Base-by-base conservation (phyloP, 495 filamentous ascomycete genomes). In the Bathelium albidoporum region DNA sequence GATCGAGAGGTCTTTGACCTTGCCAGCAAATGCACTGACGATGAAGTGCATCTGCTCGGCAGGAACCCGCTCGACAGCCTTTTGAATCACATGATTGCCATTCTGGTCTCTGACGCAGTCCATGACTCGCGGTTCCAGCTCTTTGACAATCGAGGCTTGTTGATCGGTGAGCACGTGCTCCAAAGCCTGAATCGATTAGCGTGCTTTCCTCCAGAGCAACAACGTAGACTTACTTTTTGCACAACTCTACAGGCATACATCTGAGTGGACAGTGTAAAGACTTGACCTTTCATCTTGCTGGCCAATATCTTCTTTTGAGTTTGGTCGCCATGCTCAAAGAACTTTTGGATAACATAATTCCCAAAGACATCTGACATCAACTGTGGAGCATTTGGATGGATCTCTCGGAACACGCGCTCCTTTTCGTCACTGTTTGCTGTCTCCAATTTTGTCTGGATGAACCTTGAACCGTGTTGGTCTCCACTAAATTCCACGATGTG, bases 171-270 rank as follows among this genome's bases (percentile, higher is more conserved):
- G 81, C 41, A 97, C 86, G 70, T 97, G 89, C 68, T 97, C 92
- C 18, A 98, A 80, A 24, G 95, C 94, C 91, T 92, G 59, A 32
- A 16, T 32, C 4, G 31, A 64, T 73, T 59, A 73, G 71, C 65
- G 59, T 69, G 61, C 52, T 26, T 43, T 1, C 60, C 5, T 59
- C 16, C 41, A 18, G 14, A 1, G 24, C 5, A 69, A 28, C 60
- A 53, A 60, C 39, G 65, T 72, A 32, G 18, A 58, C 61, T 70
- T 66, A 87, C 86, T 83, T 97, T 97, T 72, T 98, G 94, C 0
- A 98, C 94, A 22, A 98, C 94, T 36, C 94, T 83, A 71, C 94
- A 98, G 59, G 90, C 91, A 72, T 97, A 97, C 86, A 93, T 95
- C 75, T 96, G 89, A 62, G 83, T 77, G 0, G 93, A 95, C 36